Evolutionary conservation across 106 monocot genomes (phyloP), one percentile per base, ranked within the genome.

Genomic region (Cymbidium sinense): DNA sequence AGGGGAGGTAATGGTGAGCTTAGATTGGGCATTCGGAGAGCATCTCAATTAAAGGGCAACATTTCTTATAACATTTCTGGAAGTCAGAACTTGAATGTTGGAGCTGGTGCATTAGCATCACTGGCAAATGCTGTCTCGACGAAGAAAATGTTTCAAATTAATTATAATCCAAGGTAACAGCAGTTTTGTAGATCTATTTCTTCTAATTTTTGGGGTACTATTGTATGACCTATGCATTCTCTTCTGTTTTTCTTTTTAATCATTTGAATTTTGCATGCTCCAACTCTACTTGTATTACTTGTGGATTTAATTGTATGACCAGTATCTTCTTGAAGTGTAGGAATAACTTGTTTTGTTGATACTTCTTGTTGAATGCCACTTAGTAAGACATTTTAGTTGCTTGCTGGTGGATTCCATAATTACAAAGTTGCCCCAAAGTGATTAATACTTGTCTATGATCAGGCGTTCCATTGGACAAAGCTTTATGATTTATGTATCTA

Each of bases 1-100:
- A 99, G 98, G 72, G 94, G 98, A 19, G 77, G 92, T 20, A 87
- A 95, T 82, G 94, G 94, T 21, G 90, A 84, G 78, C 87, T 99
- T 30, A 85, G 98, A 79, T 79, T 99, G 79, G 98, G 98, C 18
- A 86, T 99, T 55, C 77, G 98, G 37, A 90, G 92, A 84, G 98
- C 94, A n/a, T 77, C 82, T 82, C 92, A 90, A 78, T 82, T 90
- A 9, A 92, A 94, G 83, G 76, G 23, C n/a, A 52, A 17, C 41
- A 6, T 50, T 71, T 79, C 83, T 21, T 73, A 79, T 84, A 52
- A 84, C n/a, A 74, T 77, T 27, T 52, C 75, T 52, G 51, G 71
- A 72, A 79, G 39, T 51, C 88, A 84, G 79, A 84, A 29, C 50
- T 43, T 76, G 27, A 82, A 81, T 83, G 36, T 72, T 51, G 75